These are phyloP conservation scores for Acrocalymma vagum DNA, from an alignment of 2,329 filamentous ascomycete species.

Conservation along the genomic window DNA sequence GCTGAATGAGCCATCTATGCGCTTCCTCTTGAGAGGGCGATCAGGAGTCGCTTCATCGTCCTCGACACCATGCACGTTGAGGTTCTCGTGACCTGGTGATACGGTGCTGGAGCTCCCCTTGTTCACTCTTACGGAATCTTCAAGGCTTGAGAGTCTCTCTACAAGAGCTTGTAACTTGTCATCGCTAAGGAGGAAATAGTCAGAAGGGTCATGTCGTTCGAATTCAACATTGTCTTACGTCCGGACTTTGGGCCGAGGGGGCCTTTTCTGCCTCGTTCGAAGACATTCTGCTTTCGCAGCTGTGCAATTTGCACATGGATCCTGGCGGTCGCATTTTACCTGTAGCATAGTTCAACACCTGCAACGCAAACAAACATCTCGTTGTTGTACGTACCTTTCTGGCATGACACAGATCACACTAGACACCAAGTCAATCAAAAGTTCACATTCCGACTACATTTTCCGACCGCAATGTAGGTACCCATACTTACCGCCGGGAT, in stretches of 20 bases:
- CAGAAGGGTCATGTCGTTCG: neutral
- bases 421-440: neutral
- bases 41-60: slow-evolving; percentile 14
- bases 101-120: slow-evolving; percentile 12
- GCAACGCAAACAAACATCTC: neutral
- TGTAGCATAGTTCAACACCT: slow-evolving; percentile 14
- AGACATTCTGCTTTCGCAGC: slow-evolving; percentile 35
- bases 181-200: slow-evolving; percentile 21
- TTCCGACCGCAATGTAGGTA: no score
- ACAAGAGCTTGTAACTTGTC: slow-evolving; percentile 41
- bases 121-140: slow-evolving; percentile 28
- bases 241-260: slow-evolving; percentile 31
- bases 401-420: slow-evolving; percentile 40
- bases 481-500: slow-evolving; percentile 26
- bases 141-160: slow-evolving; percentile 33
- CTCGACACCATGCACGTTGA: slow-evolving; percentile 2
- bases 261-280: slow-evolving; percentile 39
- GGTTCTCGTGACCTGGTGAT: slow-evolving; percentile 6
- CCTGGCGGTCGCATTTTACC: slow-evolving; percentile 46
- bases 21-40: slow-evolving; percentile 28
- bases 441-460: no score
- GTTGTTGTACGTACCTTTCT: slow-evolving; percentile 25
- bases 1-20: slow-evolving; percentile 24
- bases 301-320: slow-evolving; percentile 41
- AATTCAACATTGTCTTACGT: slow-evolving; percentile 26